A percentile compares a stretch with the other conserved stretches of the same genome.
Evolutionary conservation across 208 protist species (phyloP).

Genomic region (Trypanosoma brucei): DNA sequence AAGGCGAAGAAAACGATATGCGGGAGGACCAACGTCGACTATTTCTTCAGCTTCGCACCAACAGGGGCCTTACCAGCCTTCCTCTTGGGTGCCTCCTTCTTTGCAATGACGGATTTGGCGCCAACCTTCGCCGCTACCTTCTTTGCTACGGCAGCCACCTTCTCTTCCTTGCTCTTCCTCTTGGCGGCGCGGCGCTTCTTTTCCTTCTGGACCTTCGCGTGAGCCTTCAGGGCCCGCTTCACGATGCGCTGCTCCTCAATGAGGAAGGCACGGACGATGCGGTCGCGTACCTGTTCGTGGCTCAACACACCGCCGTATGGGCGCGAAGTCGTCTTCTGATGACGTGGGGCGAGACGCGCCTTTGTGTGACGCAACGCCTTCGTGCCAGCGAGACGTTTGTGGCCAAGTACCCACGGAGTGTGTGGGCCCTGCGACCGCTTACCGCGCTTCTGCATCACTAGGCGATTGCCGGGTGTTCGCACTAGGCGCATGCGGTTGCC

Average conservation of each 20-base stretch:
- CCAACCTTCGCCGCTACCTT: conserved; percentile 25
- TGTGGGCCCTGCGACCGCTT: conserved; percentile 93
- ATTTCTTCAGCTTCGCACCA: conserved; percentile 57
- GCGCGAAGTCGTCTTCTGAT: conserved; percentile 94
- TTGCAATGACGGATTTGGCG: conserved; percentile 25
- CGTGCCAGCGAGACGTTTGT: conserved; percentile 88
- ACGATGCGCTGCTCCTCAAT: conserved; percentile 99
- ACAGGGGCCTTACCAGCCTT: conserved; percentile 38
- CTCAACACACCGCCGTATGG: conserved; percentile 97
- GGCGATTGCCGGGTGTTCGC: conserved; percentile 88
- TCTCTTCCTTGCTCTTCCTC: conserved; percentile 62
- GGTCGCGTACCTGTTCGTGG: conserved; percentile 92
- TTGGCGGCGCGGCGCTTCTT: conserved; percentile 73
- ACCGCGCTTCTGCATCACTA: conserved; percentile 92
- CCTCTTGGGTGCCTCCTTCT: conserved; percentile 35
- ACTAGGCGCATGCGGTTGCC: conserved; percentile 80
- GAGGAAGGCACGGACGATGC: conserved; percentile 98
- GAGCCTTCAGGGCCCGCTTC: conserved; percentile 85
- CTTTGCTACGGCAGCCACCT: conserved; percentile 49
- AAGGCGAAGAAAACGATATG: conserved; percentile 5
- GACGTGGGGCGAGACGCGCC: conserved; percentile 75
- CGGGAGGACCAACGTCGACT: conserved; percentile 13
- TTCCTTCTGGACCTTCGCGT: conserved; percentile 59
- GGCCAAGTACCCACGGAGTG: conserved; percentile 90
- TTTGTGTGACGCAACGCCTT: conserved; percentile 91